phyloP scores from a whole-genome alignment of 306 rosid genomes.

The Sechiopsis laciniata region DNA sequence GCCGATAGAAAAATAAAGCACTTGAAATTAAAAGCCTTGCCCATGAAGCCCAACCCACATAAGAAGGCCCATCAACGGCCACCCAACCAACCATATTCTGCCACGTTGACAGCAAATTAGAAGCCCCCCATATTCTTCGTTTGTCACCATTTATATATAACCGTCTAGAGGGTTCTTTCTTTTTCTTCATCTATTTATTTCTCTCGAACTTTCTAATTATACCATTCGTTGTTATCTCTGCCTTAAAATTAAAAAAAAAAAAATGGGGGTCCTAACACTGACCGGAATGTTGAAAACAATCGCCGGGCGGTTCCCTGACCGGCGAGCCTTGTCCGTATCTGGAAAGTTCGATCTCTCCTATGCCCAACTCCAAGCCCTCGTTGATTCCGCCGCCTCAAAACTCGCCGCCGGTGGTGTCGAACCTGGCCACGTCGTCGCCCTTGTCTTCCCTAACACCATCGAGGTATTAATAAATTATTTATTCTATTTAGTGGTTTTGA shows the following conservation, averaged over 20 bases:
- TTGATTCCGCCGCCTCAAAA: conserved; percentile 43
- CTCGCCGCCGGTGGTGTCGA: conserved; percentile 35
- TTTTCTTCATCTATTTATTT: background rate
- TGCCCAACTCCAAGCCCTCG: conserved; percentile 34
- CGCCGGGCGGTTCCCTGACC: conserved; percentile 35
- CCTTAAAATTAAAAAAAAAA: too few relatives aligned
- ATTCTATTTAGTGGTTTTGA: too few relatives aligned
- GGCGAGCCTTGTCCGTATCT: conserved; percentile 44
- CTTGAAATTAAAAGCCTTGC: too few relatives aligned
- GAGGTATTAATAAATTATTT: conserved; percentile 32
- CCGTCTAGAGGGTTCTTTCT: too few relatives aligned
- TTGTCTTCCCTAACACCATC: conserved; percentile 53
- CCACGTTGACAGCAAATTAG: background rate
- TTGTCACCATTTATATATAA: background rate
- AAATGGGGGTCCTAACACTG: conserved; percentile 39
- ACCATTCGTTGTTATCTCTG: background rate
- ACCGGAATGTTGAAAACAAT: conserved; percentile 33
- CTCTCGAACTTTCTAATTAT: background rate
- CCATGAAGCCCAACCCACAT: too few relatives aligned
- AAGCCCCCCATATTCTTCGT: background rate
- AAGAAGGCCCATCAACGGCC: background rate
- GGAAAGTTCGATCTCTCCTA: conserved; percentile 43
- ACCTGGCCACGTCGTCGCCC: conserved; percentile 54
- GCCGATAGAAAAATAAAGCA: too few relatives aligned
- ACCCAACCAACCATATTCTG: background rate